Conservation (phyloP, 164 flowering plant genomes). For the Magnolia officinalis region DNA sequence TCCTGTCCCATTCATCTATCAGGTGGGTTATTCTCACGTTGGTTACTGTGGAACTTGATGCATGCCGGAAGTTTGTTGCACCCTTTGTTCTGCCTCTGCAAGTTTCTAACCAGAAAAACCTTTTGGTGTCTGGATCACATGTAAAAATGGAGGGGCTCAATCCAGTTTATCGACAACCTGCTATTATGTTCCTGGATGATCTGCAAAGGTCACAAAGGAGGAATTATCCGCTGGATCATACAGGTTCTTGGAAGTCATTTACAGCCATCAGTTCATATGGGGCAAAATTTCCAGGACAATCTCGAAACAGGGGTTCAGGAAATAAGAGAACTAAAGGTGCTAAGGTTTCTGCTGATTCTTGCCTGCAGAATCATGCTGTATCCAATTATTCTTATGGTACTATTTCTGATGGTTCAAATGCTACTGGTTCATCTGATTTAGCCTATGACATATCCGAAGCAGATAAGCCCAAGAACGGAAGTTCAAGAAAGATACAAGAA, state of each 20-base stretch:
- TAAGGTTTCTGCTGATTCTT: conserved; percentile 17
- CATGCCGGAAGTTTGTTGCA: conserved; percentile 17
- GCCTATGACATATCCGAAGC: conserved; percentile 15
- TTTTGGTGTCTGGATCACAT: conserved; percentile 16
- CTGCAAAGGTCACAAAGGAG: conserved; percentile 6
- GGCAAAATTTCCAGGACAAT: conserved; percentile 14
- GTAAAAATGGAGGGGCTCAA: conserved; percentile 29
- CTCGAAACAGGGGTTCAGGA: conserved; percentile 16
- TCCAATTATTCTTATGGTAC: conserved; percentile 17
- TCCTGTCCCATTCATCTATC: conserved; percentile 8
- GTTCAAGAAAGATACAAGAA: conserved; percentile 29
- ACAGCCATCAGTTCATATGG: conserved; percentile 19
- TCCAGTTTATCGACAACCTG: conserved; percentile 19
- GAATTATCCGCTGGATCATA: conserved; percentile 13
- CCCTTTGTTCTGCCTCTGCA: conserved; percentile 14
- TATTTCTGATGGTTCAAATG: conserved; percentile 18
- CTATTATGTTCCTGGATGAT: conserved; percentile 20
- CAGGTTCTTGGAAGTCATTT: conserved; percentile 20
- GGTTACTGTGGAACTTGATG: conserved; percentile 21
- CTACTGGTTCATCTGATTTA: conserved; percentile 20
- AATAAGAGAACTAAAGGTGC: conserved; percentile 17
- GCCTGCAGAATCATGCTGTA: conserved; percentile 12
- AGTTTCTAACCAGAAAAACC: conserved; percentile 14
- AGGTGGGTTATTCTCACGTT: conserved; percentile 33
- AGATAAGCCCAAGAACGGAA: conserved; percentile 23